Evolutionary conservation across 352 stramenopile genomes (phyloP).

Genomic region (Pythium phragmitis): DNA sequence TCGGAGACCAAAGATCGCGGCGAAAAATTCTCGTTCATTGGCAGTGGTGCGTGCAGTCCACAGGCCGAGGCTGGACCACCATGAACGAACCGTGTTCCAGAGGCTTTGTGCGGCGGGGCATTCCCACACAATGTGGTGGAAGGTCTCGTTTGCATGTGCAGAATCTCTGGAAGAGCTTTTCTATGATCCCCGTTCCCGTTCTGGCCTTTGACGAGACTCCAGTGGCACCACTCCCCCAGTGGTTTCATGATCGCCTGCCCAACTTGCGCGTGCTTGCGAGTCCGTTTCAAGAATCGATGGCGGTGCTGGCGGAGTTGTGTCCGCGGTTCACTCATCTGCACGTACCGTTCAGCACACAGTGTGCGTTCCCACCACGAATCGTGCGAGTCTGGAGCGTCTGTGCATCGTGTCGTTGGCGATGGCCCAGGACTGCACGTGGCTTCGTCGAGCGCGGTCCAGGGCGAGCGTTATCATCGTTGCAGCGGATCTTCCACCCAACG

Average conservation of each 20-base stretch:
- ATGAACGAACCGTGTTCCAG: too few species aligned
- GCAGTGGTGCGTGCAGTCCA: too few species aligned
- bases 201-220: too few species aligned
- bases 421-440: not conserved
- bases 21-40: not conserved
- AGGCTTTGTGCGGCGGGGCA: too few species aligned
- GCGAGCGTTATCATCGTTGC: not conserved
- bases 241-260: not conserved
- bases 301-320: not conserved
- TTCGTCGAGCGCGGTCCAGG: not conserved
- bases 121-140: too few species aligned
- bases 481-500: not conserved
- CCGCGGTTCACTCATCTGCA: not conserved
- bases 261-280: slow-evolving; percentile 14
- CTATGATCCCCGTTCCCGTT: not conserved
- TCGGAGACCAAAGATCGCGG: slow-evolving; percentile 10
- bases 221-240: not conserved
- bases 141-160: not conserved
- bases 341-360: not conserved
- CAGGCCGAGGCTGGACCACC: too few species aligned
- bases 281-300: not conserved
- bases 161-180: not conserved
- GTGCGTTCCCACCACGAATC: not conserved
- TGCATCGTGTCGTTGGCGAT: not conserved
- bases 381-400: not conserved